Conservation (phyloP, 2,329 filamentous ascomycete genomes). For the Lecanicillium sp. region DNA sequence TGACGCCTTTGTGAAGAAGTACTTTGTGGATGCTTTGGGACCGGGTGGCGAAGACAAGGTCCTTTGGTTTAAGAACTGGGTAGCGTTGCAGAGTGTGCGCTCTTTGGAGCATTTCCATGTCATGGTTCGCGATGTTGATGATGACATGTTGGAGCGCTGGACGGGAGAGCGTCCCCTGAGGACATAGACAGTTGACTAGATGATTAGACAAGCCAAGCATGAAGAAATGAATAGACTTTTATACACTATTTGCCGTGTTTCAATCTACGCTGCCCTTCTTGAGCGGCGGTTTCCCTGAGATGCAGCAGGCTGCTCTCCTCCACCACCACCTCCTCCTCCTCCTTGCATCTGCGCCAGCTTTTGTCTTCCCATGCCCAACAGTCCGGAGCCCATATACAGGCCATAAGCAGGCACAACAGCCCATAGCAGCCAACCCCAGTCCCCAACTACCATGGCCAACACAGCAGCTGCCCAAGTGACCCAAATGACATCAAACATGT, state of each 20-base stretch:
- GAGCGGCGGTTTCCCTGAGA: conserved; percentile 44
- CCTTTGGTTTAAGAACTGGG: conserved; percentile 95
- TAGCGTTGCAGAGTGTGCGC: conserved; percentile 76
- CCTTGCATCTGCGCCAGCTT: conserved; percentile 40
- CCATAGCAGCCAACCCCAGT: conserved; percentile 60
- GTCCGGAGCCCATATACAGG: conserved; percentile 42
- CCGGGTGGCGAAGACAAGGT: conserved; percentile 41
- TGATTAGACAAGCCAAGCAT: conserved; percentile 7
- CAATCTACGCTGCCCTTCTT: conserved; percentile 40
- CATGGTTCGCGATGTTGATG: conserved; percentile 46
- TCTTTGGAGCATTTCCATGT: conserved; percentile 88
- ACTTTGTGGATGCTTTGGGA: conserved; percentile 55
- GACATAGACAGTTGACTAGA: conserved; percentile 13
- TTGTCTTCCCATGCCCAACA: conserved; percentile 45
- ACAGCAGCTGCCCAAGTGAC: conserved; percentile 78
- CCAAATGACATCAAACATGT: conserved; percentile 96
- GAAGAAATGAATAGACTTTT: neutral
- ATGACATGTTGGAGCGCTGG: conserved; percentile 45
- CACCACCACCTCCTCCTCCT: conserved; percentile 21
- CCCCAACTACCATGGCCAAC: conserved; percentile 69
- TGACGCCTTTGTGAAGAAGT: conserved; percentile 58
- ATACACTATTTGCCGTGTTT: neutral
- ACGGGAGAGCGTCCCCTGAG: conserved; percentile 36
- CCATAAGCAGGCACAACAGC: conserved; percentile 47
- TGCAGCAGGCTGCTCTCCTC: conserved; percentile 16